These are phyloP conservation scores for Umbellularia californica DNA, from an alignment of 164 flowering plant species.

Conservation along the genomic window DNA sequence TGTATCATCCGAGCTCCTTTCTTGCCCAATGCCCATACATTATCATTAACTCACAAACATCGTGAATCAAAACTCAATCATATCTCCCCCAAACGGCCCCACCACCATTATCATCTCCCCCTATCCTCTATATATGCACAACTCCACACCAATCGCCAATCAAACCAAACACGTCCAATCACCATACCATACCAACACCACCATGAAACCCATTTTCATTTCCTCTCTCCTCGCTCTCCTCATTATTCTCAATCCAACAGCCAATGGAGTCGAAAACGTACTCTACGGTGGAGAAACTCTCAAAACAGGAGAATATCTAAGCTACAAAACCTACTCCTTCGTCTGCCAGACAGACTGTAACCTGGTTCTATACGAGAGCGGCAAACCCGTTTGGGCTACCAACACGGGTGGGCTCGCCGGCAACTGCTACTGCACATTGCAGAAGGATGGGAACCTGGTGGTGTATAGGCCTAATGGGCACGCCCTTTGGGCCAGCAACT, in stretches of 20 bases:
- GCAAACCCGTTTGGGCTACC: background rate
- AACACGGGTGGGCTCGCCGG: background rate
- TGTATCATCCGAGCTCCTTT: too few species aligned
- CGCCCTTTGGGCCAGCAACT: background rate
- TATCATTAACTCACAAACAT: too few species aligned
- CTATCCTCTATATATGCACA: too few species aligned
- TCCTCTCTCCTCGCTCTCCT: background rate
- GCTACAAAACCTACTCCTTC: background rate
- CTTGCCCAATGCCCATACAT: too few species aligned
- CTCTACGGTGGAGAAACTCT: background rate
- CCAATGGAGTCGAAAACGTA: background rate
- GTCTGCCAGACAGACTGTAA: slow-evolving; percentile 1
- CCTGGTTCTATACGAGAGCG: slow-evolving; percentile 2
- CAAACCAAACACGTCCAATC: too few species aligned
- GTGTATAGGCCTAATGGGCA: background rate
- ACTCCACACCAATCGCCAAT: too few species aligned
- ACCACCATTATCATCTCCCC: too few species aligned
- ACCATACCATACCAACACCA: too few species aligned
- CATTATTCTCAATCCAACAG: background rate
- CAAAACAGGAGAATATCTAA: background rate
- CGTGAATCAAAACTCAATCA: too few species aligned
- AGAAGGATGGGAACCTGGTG: background rate
- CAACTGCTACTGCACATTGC: background rate
- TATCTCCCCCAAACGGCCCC: too few species aligned
- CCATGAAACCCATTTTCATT: background rate